These are phyloP conservation scores for Phylloporus arenicola DNA, from an alignment of 768 basidiomycete species.

Conservation along the genomic window DNA sequence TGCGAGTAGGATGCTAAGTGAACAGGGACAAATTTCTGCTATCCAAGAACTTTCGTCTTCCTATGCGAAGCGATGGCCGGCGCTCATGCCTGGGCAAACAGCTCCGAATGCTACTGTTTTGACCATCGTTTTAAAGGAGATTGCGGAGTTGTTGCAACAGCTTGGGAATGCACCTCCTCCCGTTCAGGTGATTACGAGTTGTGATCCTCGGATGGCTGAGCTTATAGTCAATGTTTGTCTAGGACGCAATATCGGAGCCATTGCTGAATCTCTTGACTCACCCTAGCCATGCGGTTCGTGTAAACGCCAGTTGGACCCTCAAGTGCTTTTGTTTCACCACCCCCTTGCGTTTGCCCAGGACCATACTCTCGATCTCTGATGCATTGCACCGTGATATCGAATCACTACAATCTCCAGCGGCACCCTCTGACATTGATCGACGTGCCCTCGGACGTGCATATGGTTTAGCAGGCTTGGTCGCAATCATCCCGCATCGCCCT, in stretches of 20 bases:
- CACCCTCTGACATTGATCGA: slow-evolving; percentile 61
- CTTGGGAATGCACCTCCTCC: slow-evolving; percentile 89
- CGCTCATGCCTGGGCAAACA: slow-evolving; percentile 81
- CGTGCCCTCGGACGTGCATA: slow-evolving; percentile 85
- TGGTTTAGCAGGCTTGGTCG: slow-evolving; percentile 81
- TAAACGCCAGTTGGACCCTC: slow-evolving; percentile 82
- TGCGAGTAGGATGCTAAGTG: slow-evolving; percentile 82
- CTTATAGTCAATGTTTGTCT: slow-evolving; percentile 2
- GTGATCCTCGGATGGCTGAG: background rate
- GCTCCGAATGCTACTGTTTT: slow-evolving; percentile 65
- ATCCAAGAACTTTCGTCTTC: slow-evolving; percentile 78
- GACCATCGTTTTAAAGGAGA: slow-evolving; percentile 72
- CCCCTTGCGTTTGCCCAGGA: slow-evolving; percentile 76
- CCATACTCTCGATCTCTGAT: slow-evolving; percentile 71
- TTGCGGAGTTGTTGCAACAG: slow-evolving; percentile 79
- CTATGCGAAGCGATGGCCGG: slow-evolving; percentile 89
- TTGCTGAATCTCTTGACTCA: slow-evolving; percentile 81
- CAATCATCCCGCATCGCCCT: slow-evolving; percentile 80
- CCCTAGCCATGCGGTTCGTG: slow-evolving; percentile 81
- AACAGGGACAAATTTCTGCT: slow-evolving; percentile 89
- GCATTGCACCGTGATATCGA: slow-evolving; percentile 80
- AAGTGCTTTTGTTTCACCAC: slow-evolving; percentile 89
- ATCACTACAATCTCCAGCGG: slow-evolving; percentile 64
- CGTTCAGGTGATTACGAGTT: slow-evolving; percentile 54
- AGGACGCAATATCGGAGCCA: slow-evolving; percentile 84